Conservation (phyloP, 2,329 filamentous ascomycete genomes). For the Clarireedia paspali region DNA sequence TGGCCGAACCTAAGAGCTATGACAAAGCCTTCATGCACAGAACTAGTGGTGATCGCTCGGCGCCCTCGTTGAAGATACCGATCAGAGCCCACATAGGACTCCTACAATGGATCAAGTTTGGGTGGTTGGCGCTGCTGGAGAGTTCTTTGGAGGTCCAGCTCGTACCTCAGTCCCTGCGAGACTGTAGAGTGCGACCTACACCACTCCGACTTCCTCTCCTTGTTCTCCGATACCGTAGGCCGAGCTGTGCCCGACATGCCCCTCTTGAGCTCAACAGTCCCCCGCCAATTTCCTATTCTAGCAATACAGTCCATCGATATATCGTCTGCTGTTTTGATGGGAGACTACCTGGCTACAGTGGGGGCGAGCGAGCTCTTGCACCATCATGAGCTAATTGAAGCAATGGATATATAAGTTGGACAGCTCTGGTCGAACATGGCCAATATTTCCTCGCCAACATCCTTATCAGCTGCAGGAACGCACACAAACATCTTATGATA, state of each 20-base stretch:
- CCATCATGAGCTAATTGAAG: conserved; percentile 5
- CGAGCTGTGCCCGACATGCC: not conserved
- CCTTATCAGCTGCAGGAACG: conserved; percentile 9
- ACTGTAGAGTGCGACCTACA: not conserved
- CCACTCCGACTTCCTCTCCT: not conserved
- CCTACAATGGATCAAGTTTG: not conserved
- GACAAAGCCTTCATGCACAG: not conserved
- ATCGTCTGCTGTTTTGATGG: not conserved
- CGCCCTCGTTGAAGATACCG: no score
- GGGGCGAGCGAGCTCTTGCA: conserved; percentile 13
- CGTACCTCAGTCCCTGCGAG: no score
- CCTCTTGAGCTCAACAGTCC: not conserved
- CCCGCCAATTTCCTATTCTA: conserved; percentile 7
- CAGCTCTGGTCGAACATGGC: conserved; percentile 11
- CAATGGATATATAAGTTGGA: conserved; percentile 4
- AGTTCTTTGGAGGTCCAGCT: no score
- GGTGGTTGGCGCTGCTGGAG: no score
- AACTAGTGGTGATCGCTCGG: no score
- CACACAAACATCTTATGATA: conserved; percentile 7
- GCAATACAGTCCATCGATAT: conserved; percentile 7
- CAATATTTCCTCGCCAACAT: conserved; percentile 15
- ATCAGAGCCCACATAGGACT: no score
- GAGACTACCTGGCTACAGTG: conserved; percentile 15
- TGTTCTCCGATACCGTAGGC: not conserved
- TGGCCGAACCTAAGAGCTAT: not conserved